Base-by-base conservation (phyloP, 352 stramenopile genomes). In the Globisporangium recalcitrans region DNA sequence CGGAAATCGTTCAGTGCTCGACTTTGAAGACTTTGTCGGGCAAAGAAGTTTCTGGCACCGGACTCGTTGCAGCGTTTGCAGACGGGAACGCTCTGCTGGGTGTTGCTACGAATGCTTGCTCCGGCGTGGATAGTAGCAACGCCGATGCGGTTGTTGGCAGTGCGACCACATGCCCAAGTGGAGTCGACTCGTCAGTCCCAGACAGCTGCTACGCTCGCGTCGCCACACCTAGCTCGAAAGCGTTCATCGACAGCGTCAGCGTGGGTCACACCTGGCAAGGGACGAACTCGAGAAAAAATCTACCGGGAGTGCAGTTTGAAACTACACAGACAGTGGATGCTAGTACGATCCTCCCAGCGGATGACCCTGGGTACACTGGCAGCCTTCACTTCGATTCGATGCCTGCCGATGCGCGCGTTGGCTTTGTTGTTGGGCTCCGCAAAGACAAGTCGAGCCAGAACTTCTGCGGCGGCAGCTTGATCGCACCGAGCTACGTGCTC, bases 401-500 rank as follows among this genome's bases (percentile, higher is more conserved):
- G 38, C 58, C 40, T 19, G 36, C 65, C 44, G 14, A 63, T 6
- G 53, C 63, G 21, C 46, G 54, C 3, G 57, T 77, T 7, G 70
- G 70, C 51, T 77, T 77, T 48, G 68, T 77, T 10, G 68, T 77
- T n/a, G 71, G 71, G 1, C 65, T 77, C 2, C 71, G 71, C 24
- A 64, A 66, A 7, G 63, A 71, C 13, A 62, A 56, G 7, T 64
- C 69, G 27, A 59, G 69, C 0, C 62, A 75, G 32, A 77, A 78
- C 62, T 81, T 74, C 47, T 84, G 75, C 55, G 75, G 75, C 16
- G 72, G 75, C 27, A 73, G 63, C 26, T 62, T 84, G 31, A 84
- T 84, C 52, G 63, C 74, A 11, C 55, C 73, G 3, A 71, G 68
- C 29, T 81, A 76, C 42, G 71, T 84, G 22, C 65, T 84, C 31